Evolutionary conservation across 495 filamentous ascomycete species (phyloP), one percentile per base, ranked within the genome.

Genomic region (Aspergillus steynii): DNA sequence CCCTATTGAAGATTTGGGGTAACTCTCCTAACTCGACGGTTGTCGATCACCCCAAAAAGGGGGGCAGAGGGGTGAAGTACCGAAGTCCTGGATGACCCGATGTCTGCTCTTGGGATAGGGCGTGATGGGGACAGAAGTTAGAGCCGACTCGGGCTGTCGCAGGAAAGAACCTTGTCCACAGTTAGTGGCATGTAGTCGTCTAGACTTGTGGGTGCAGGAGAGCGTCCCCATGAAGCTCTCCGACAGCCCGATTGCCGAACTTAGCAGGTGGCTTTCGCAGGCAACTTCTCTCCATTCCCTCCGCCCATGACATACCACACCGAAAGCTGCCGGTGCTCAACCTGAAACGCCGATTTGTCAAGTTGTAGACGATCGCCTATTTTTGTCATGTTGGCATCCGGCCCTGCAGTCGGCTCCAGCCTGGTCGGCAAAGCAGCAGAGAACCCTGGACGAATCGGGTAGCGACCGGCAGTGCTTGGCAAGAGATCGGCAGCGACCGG

Each of bases 371-470:
- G 52, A 54, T 54, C 29, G 31, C 52, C 52, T 54, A 54, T 54
- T 54, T 54, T 37, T 37, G 52, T 26, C 25, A 31, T 54, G 29
- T 6, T 12, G 52, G 31, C 25, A 54, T 34, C 52, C 20, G 9
- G 10, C 12, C 9, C 37, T 42, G 37, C 12, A 14, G 37, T 42
- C 37, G 37, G 37, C 37, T 42, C 37, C 37, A 42, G 37, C 7
- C 12, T 42, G 37, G 37, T 42, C 37, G 37, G 37, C 37, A 14
- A 42, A 42, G 20, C 37, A 42, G 14, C 34, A 45, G 14, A 2
- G 9, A n/a, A 55, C 28, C 53, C 53, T 45, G 32, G 53, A 42
- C 53, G 28, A 55, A 45, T 34, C 34, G 53, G 53, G 53, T 55
- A 55, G 32, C 15, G 37, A 47, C 53, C 37, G 25, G 37, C 37